These are phyloP conservation scores for Durio zibethinus DNA, from an alignment of 345 rosid species.

Conservation along the genomic window DNA sequence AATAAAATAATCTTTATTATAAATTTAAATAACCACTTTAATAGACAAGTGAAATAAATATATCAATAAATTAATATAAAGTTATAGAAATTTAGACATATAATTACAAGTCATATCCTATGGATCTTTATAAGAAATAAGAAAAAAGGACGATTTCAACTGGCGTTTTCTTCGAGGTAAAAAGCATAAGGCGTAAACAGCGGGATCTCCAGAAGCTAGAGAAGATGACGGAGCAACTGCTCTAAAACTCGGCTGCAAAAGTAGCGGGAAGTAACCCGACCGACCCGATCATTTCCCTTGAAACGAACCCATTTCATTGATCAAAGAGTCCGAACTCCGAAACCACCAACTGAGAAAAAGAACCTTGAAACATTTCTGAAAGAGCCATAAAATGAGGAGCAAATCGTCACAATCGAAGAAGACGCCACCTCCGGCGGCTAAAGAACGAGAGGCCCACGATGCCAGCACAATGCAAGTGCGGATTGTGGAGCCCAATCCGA, in stretches of 20 bases:
- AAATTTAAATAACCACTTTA: too few species aligned
- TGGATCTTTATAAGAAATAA: too few species aligned
- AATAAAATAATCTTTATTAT: too few species aligned
- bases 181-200: too few species aligned
- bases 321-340: neutral
- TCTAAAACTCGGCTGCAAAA: too few species aligned
- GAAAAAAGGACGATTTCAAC: too few species aligned
- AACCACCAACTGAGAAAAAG: neutral
- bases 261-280: neutral
- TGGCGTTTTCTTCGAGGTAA: too few species aligned
- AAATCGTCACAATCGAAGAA: slow-evolving; percentile 1
- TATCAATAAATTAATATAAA: too few species aligned
- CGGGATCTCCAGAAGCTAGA: neutral
- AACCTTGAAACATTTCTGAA: neutral
- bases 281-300: neutral
- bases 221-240: neutral
- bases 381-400: neutral
- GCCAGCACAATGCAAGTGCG: slow-evolving; percentile 23
- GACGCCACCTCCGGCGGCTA: neutral
- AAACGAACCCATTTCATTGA: neutral
- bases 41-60: too few species aligned
- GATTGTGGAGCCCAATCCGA: slow-evolving; percentile 19
- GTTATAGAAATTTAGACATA: too few species aligned
- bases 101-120: too few species aligned
- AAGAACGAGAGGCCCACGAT: neutral